Conservation (phyloP, 2,329 filamentous ascomycete genomes). For the Juglanconis oblonga region DNA sequence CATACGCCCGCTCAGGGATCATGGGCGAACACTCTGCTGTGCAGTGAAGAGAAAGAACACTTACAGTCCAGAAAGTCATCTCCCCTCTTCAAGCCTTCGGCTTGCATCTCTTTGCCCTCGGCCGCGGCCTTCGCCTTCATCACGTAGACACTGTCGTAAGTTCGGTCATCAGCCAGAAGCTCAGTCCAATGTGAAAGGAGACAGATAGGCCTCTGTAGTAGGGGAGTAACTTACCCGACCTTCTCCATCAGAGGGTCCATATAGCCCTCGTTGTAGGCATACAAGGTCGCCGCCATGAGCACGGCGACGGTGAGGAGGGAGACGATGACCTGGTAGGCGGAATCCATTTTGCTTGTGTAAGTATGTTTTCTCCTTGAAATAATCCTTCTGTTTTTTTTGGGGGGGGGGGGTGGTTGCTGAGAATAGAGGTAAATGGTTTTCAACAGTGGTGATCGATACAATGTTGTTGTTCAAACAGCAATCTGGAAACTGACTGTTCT, state of each 20-base stretch:
- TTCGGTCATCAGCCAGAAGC: neutral
- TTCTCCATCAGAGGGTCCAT: conserved; percentile 36
- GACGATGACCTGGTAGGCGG: conserved; percentile 23
- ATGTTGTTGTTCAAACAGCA: too few species aligned
- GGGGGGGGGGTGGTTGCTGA: too few species aligned
- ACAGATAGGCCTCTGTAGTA: neutral
- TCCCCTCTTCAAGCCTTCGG: conserved; percentile 36
- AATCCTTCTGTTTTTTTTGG: neutral
- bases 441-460: too few species aligned
- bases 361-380: too few species aligned
- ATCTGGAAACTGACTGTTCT: too few species aligned
- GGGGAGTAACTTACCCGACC: conserved; percentile 24
- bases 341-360: conserved; percentile 10
- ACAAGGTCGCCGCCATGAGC: conserved; percentile 29
- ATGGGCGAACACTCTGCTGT: too few species aligned
- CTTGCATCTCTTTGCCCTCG: conserved; percentile 37
- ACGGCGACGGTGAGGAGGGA: conserved; percentile 26
- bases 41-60: conserved; percentile 8
- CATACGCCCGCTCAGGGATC: too few species aligned
- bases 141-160: conserved; percentile 25
- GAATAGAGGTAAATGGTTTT: too few species aligned
- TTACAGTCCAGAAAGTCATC: conserved; percentile 36
- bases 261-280: conserved; percentile 35
- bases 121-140: conserved; percentile 40
- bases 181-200: too few species aligned